A percentile compares a stretch with the other conserved stretches of the same genome.
Evolutionary conservation across 352 stramenopile species (phyloP).

Genomic region (Pythium monospermum): DNA sequence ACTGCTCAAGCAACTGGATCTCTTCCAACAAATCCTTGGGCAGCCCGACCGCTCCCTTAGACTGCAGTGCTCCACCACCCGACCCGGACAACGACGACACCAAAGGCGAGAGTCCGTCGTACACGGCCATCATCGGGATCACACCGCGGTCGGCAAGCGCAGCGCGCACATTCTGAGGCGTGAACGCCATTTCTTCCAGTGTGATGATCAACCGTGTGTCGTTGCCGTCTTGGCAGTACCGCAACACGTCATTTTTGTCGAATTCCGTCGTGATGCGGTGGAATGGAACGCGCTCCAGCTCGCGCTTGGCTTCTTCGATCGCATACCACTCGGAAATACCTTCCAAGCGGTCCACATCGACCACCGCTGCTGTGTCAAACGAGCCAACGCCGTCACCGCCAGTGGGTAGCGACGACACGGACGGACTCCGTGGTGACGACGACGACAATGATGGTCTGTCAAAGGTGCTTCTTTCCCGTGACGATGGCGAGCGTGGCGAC

Average conservation of each 20-base stretch:
- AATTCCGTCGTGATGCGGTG: conserved; percentile 56
- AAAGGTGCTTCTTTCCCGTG: background rate
- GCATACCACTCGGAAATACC: conserved; percentile 70
- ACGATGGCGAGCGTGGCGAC: conserved; percentile 7
- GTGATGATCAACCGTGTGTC: conserved; percentile 54
- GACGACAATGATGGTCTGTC: conserved; percentile 2
- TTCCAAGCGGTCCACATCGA: conserved; percentile 48
- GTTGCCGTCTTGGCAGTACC: conserved; percentile 48
- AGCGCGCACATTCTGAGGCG: conserved; percentile 41
- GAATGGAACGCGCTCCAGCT: conserved; percentile 57
- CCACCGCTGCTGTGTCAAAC: conserved; percentile 7
- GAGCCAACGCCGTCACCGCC: background rate
- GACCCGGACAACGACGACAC: background rate
- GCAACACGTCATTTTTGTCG: conserved; percentile 47
- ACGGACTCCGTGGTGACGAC: conserved; percentile 6
- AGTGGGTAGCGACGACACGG: background rate
- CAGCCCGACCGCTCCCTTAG: too few species aligned
- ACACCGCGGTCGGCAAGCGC: conserved; percentile 66
- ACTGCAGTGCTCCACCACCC: conserved; percentile 5
- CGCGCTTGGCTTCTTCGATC: conserved; percentile 58
- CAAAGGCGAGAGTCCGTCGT: background rate
- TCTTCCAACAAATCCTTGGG: conserved; percentile 50
- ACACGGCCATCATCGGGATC: conserved; percentile 36
- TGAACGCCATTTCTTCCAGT: conserved; percentile 62
- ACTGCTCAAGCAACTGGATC: conserved; percentile 45